Conservation (phyloP, 2,329 filamentous ascomycete genomes). For the Penicillium sp. region DNA sequence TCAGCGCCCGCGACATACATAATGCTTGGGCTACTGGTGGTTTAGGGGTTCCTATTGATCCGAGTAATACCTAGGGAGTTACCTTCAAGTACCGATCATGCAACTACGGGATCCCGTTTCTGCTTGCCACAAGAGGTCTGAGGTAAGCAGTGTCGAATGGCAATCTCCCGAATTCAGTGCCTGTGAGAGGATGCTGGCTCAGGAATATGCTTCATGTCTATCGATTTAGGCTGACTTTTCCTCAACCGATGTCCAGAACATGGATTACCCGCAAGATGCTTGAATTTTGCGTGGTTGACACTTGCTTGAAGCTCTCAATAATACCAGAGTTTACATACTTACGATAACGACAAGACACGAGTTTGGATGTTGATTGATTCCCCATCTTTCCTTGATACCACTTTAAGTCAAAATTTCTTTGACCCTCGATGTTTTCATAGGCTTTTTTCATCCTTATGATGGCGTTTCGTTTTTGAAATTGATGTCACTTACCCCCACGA, state of each 20-base stretch:
- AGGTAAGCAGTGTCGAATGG: neutral
- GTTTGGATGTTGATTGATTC: conserved; percentile 3
- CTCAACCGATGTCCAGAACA: neutral
- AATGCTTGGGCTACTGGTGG: conserved; percentile 27
- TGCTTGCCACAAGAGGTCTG: neutral
- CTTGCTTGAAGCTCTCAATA: neutral
- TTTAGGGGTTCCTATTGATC: conserved; percentile 30
- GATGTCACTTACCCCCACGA: neutral
- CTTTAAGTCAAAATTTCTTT: neutral
- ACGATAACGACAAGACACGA: conserved; percentile 15
- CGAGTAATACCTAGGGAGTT: conserved; percentile 14
- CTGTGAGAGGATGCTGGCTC: neutral
- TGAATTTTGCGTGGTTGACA: neutral
- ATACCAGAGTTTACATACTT: neutral
- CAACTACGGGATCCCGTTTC: neutral
- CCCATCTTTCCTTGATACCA: conserved; percentile 7
- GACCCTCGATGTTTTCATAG: no score
- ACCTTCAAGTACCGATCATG: neutral
- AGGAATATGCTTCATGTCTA: neutral
- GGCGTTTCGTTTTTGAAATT: neutral
- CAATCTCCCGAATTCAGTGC: neutral
- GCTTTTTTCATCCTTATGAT: neutral
- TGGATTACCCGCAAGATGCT: neutral
- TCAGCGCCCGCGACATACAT: conserved; percentile 28
- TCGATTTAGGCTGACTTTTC: neutral